phyloP scores from a whole-genome alignment of 1,284 basidiomycete genomes.

The Ceratobasidium sp. region DNA sequence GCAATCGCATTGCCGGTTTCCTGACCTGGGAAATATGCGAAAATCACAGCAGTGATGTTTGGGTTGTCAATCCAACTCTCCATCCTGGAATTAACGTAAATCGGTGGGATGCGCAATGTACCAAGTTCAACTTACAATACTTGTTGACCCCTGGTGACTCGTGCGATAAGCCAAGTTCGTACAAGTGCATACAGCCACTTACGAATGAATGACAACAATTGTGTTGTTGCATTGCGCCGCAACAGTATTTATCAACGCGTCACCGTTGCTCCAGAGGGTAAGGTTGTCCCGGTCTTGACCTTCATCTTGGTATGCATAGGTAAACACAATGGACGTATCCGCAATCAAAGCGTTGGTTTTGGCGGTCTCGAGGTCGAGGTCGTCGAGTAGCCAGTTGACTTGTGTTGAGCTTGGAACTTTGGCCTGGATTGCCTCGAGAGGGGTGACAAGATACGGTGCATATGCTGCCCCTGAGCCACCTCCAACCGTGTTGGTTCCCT shows the following conservation, averaged over 20 bases:
- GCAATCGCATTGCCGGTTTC: conserved; percentile 78
- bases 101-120: neutral
- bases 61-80: conserved; percentile 51
- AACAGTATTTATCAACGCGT: conserved; percentile 51
- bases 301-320: conserved; percentile 77
- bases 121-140: conserved; percentile 7
- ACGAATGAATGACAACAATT: conserved; percentile 56
- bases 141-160: conserved; percentile 71
- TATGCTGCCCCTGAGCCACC: conserved; percentile 45
- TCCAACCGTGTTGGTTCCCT: conserved; percentile 41
- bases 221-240: conserved; percentile 51
- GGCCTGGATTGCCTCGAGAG: conserved; percentile 73
- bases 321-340: conserved; percentile 74
- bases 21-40: conserved; percentile 69
- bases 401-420: conserved; percentile 61
- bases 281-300: conserved; percentile 80
- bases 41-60: conserved; percentile 41
- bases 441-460: conserved; percentile 59
- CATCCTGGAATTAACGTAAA: conserved; percentile 37
- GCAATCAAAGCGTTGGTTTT: conserved; percentile 56
- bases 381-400: conserved; percentile 48
- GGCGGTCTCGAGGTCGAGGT: conserved; percentile 31
- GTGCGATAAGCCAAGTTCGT: conserved; percentile 64
- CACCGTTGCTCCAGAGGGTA: conserved; percentile 80
- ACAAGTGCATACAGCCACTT: conserved; percentile 36